Evolutionary conservation across 2,329 filamentous ascomycete species (phyloP).

Genomic region (Fusarium nodosum): DNA sequence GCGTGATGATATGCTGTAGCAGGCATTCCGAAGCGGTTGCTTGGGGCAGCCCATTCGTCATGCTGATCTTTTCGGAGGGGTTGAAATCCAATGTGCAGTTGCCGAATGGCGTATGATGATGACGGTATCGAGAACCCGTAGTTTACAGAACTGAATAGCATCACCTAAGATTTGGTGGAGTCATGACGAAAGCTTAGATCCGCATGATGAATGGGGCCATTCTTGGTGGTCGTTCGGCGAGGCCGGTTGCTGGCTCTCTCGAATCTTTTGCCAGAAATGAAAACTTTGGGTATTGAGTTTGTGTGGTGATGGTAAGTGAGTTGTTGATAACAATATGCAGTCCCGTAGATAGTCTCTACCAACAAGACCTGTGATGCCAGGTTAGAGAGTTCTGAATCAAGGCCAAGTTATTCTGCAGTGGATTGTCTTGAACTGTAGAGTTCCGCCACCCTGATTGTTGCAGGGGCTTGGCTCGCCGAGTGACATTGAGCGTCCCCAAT

Average conservation of each 20-base stretch:
- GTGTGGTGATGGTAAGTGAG: neutral
- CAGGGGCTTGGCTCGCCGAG: slow-evolving; percentile 33
- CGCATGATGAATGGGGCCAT: slow-evolving; percentile 4
- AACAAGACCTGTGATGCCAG: neutral
- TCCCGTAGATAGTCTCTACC: neutral
- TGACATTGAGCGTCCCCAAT: slow-evolving; percentile 25
- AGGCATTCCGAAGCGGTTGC: slow-evolving; percentile 25
- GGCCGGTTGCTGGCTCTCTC: neutral
- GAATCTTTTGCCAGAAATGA: neutral
- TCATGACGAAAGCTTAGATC: slow-evolving; percentile 23
- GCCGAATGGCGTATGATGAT: slow-evolving; percentile 10
- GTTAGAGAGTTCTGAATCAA: slow-evolving; percentile 1
- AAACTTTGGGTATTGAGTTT: neutral
- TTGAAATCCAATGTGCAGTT: slow-evolving; percentile 16
- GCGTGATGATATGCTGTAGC: slow-evolving; percentile 9
- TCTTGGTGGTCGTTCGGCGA: neutral
- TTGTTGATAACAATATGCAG: slow-evolving; percentile 7
- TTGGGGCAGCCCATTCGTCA: slow-evolving; percentile 7
- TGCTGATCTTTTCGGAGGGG: slow-evolving; percentile 18
- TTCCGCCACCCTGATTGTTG: slow-evolving; percentile 38
- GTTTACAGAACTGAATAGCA: slow-evolving; percentile 1
- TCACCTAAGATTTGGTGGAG: slow-evolving; percentile 29
- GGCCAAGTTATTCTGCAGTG: slow-evolving; percentile 29
- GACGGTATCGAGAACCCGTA: slow-evolving; percentile 7
- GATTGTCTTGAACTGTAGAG: slow-evolving; percentile 25